Evolutionary conservation across 441 rosid species (phyloP), one percentile per base, ranked within the genome.

Genomic region (Lepidium campestre): DNA sequence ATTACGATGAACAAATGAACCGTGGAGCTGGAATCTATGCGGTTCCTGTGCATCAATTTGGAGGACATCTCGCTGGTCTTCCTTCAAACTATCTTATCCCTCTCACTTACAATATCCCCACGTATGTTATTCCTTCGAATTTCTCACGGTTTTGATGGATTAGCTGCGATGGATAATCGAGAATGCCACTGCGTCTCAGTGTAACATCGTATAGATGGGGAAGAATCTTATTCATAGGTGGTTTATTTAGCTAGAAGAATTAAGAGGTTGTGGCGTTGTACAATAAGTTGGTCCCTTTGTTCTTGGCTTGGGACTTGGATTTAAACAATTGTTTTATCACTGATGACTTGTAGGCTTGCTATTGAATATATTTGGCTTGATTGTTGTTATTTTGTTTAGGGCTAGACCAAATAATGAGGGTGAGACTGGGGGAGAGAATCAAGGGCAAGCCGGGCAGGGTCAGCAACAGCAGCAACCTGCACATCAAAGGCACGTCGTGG

Each of bases 21-120:
- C 82, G 80, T 35, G 91, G 92, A 35, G 86, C 96, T 11, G 97
- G 99, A 29, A 72, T 93, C 23, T 93, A 93, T 48, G 99, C 99
- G 3, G 88, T 91, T 66, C 89, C 93, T 65, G 84, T 82, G 41
- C 79, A 80, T 17, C 90, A 93, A 12, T 77, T 57, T 69, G 75
- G 74, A 79, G 89, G 90, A 37, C 76, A 82, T 41, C 18, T 80
- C 55, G 47, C 87, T 62, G 97, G 92, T 75, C 66, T 87, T 71
- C 86, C 88, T 3, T 75, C 96, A 13, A 80, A 81, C 70, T 83
- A 86, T 14, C 99, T 93, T 58, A 81, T 93, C 75, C 96, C 97
- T 46, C 99, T 93, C 35, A 86, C 97, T 32, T 91, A 83, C 74
- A 86, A 78, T 49, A 57, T 91, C 64, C 93, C 99, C 41, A 89